A percentile compares a stretch with the other conserved stretches of the same genome.
Evolutionary conservation across 768 basidiomycete genomes (phyloP).

Genomic region (Naganishia vishniacii): DNA sequence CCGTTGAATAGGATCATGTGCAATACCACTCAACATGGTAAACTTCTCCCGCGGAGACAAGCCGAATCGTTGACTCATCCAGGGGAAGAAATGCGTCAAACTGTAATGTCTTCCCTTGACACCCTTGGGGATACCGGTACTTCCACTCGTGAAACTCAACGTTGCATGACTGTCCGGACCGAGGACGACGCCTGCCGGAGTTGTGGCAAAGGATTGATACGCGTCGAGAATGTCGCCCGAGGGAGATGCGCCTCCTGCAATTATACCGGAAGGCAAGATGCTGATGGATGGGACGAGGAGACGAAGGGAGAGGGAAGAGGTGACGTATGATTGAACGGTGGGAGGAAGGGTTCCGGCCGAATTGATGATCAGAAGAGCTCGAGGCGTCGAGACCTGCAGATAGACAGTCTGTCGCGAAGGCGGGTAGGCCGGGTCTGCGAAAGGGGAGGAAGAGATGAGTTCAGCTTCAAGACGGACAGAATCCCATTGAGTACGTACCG

Average conservation of each 20-base stretch:
- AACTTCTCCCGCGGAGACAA: slow-evolving; percentile 71
- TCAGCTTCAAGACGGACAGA: neutral
- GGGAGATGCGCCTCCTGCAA: slow-evolving; percentile 56
- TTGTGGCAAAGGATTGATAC: slow-evolving; percentile 57
- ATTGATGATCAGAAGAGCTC: slow-evolving; percentile 81
- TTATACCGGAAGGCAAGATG: slow-evolving; percentile 59
- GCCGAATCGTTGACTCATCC: slow-evolving; percentile 89
- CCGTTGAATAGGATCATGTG: slow-evolving; percentile 96
- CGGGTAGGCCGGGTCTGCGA: slow-evolving; percentile 88
- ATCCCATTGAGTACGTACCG: slow-evolving; percentile 55
- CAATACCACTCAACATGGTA: slow-evolving; percentile 98
- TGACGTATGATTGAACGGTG: slow-evolving; percentile 75
- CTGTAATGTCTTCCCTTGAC: slow-evolving; percentile 91
- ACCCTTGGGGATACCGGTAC: slow-evolving; percentile 97
- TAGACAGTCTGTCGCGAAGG: slow-evolving; percentile 87
- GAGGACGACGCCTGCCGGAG: slow-evolving; percentile 72
- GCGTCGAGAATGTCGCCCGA: slow-evolving; percentile 61
- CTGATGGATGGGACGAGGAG: slow-evolving; percentile 86
- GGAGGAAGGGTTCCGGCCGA: slow-evolving; percentile 78
- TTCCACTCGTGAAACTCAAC: slow-evolving; percentile 91
- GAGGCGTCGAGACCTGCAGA: slow-evolving; percentile 83
- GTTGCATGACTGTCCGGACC: slow-evolving; percentile 97
- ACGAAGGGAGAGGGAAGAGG: slow-evolving; percentile 71
- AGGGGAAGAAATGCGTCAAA: slow-evolving; percentile 97
- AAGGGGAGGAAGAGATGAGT: neutral